Evolutionary conservation across 1,284 basidiomycete species (phyloP).

Genomic region (Ceratobasidium sp.): DNA sequence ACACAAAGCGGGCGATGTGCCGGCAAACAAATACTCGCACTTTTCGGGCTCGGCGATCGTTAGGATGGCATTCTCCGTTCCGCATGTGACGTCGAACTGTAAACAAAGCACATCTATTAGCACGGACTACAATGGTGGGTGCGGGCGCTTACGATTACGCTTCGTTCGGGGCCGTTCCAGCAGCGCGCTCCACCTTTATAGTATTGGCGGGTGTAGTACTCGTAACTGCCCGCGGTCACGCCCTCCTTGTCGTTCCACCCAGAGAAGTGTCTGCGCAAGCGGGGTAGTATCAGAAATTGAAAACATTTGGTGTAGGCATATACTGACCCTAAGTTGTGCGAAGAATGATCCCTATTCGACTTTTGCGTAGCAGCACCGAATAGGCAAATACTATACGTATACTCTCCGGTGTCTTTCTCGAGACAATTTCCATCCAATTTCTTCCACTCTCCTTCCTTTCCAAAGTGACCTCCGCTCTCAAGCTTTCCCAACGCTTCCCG

Average conservation of each 20-base stretch:
- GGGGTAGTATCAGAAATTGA: not conserved
- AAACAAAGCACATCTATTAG: not conserved
- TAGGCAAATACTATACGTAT: slow-evolving; percentile 96
- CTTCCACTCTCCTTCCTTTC: slow-evolving; percentile 92
- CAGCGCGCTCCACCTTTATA: slow-evolving; percentile 89
- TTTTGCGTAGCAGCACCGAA: slow-evolving; percentile 91
- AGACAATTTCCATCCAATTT: slow-evolving; percentile 89
- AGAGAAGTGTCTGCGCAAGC: slow-evolving; percentile 69
- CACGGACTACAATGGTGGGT: not conserved
- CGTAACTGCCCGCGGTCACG: slow-evolving; percentile 68
- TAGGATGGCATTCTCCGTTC: slow-evolving; percentile 84
- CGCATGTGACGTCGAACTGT: slow-evolving; percentile 85
- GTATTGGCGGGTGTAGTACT: slow-evolving; percentile 82
- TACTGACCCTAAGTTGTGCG: slow-evolving; percentile 86
- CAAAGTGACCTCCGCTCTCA: slow-evolving; percentile 75
- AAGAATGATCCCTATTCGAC: slow-evolving; percentile 81
- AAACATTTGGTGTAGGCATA: not conserved
- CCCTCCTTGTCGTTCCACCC: slow-evolving; percentile 75
- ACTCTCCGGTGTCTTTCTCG: slow-evolving; percentile 89
- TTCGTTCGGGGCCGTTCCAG: slow-evolving; percentile 97
- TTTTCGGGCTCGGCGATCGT: slow-evolving; percentile 93
- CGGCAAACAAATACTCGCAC: slow-evolving; percentile 94
- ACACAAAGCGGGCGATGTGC: slow-evolving; percentile 90
- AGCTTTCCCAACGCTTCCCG: slow-evolving; percentile 66
- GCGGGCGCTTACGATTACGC: slow-evolving; percentile 67